Evolutionary conservation across 1,284 basidiomycete species (phyloP), one percentile per base, ranked within the genome.

Genomic region (Stygiomarasmius scandens): DNA sequence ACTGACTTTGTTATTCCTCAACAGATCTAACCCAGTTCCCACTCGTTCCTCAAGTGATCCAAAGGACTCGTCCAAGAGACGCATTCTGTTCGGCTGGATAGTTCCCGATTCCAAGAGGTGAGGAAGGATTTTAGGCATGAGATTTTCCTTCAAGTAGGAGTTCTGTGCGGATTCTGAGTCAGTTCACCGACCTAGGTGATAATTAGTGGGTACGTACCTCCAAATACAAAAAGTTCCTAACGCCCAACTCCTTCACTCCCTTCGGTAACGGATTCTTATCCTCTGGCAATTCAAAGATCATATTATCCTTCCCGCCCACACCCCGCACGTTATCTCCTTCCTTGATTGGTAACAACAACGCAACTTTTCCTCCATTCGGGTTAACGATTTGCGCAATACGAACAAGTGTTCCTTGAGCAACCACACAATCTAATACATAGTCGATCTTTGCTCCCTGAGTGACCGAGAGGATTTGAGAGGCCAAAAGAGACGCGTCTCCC

Each of bases 281-380:
- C 16, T 66, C 61, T 2, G 74, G 72, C 19, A 78, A 41, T 36
- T 70, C 72, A 49, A 66, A 58, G 46, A 64, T 60, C 64, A 80
- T 68, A 9, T 73, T 61, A 27, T 67, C 66, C 1, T 67, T 70
- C 1, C 67, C 69, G 2, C 60, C 55, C 0, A 64, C 68, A 36
- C 66, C 69, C 3, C 69, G 71, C n/a, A 81, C 64, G 1, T 67
- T 68, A 19, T 68, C 68, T 12, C 77, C 77, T 53, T 73, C 70
- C 64, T 83, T 83, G 54, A 81, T 67, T 0, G 83, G 82, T 25
- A 81, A 57, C n/a, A 84, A 67, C 11, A 82, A 57, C n/a, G 80
- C 80, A 2, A 82, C 68, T 16, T 63, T 71, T 14, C 64, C 72
- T 16, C 75, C 77, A 9, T 60, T 58, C 5, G 72, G 64, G 34